phyloP scores from a whole-genome alignment of 176 grass and related monocot species.

The Bolboschoenus planiculmis region DNA sequence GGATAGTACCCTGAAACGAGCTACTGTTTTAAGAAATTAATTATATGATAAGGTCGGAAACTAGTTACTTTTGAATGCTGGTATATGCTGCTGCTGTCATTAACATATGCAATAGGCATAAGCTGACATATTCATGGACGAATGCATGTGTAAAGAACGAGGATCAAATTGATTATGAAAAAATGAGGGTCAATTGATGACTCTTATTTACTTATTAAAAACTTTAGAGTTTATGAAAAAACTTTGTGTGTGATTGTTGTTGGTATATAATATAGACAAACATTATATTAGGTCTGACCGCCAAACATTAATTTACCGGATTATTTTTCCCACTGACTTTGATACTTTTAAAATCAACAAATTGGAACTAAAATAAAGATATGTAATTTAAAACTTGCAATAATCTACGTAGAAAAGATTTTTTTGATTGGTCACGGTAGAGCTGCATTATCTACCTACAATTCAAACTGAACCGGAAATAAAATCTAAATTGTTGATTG shows the following conservation, averaged over 20 bases:
- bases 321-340: not conserved
- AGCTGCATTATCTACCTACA: not conserved
- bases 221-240: not conserved
- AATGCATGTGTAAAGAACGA: not conserved
- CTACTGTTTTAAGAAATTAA: not conserved
- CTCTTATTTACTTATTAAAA: not conserved
- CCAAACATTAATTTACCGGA: not conserved
- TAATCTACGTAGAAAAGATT: not conserved
- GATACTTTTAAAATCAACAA: not conserved
- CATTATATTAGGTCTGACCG: too few species aligned
- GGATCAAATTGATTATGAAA: not conserved
- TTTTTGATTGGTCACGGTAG: not conserved
- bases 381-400: not conserved
- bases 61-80: not conserved
- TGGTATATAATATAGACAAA: too few species aligned
- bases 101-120: not conserved
- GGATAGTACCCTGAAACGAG: too few species aligned
- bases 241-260: not conserved
- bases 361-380: not conserved
- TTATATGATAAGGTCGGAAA: not conserved
- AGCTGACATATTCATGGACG: not conserved
- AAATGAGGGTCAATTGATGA: not conserved
- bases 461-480: not conserved
- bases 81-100: not conserved
- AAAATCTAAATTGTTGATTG: not conserved